Conservation (phyloP, 257 asterid species). For the Linderniella brevidens region DNA sequence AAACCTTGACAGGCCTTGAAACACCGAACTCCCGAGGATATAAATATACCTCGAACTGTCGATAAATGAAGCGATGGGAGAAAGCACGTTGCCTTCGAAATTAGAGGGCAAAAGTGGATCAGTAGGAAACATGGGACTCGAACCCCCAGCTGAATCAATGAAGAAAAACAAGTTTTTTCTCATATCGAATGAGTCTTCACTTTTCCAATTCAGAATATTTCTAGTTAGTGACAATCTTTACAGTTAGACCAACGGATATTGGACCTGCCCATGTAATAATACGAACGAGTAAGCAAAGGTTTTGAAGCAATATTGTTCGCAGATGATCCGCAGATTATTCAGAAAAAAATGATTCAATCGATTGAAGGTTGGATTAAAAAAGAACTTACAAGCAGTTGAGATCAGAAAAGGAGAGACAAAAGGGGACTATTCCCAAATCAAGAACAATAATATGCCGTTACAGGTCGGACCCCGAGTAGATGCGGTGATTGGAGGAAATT, state of each 20-base stretch:
- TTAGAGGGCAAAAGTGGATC: slow-evolving; percentile 50
- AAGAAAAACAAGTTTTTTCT: slow-evolving; percentile 31
- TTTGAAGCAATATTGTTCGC: too few relatives aligned
- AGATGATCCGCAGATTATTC: too few relatives aligned
- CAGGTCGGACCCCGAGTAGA: too few relatives aligned
- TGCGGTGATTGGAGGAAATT: too few relatives aligned
- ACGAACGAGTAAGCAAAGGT: slow-evolving; percentile 2
- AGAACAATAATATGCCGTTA: too few relatives aligned
- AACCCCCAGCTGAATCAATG: slow-evolving; percentile 37
- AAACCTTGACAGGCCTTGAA: slow-evolving; percentile 58
- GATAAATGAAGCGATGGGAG: slow-evolving; percentile 31
- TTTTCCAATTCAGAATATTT: background rate
- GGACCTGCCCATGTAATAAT: slow-evolving; percentile 11
- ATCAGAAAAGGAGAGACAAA: too few relatives aligned
- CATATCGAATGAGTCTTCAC: slow-evolving; percentile 15
- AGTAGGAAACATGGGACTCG: slow-evolving; percentile 29
- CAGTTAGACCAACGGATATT: slow-evolving; percentile 7
- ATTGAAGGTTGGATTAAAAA: too few relatives aligned
- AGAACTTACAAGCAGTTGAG: too few relatives aligned
- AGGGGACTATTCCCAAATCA: background rate
- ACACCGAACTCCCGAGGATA: slow-evolving; percentile 47
- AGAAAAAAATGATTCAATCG: too few relatives aligned
- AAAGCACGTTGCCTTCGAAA: slow-evolving; percentile 28
- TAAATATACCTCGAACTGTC: slow-evolving; percentile 38
- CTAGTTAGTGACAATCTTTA: too few relatives aligned